Evolutionary conservation across 2,329 filamentous ascomycete species (phyloP), one percentile per base, ranked within the genome.

Genomic region (Lachnellula subtilissima): DNA sequence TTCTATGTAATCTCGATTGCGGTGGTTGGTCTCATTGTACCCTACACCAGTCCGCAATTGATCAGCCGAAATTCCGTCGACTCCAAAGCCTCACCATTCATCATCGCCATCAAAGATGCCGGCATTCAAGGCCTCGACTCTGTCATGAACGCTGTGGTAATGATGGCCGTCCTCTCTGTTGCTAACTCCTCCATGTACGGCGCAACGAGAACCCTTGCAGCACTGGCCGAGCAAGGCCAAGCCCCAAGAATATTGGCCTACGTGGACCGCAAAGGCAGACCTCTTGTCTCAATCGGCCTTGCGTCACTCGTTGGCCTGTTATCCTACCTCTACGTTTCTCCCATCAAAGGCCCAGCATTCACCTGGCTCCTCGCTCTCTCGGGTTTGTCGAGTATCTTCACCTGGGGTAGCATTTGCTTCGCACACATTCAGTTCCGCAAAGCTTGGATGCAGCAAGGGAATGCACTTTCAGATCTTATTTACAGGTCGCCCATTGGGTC

Each of bases 151-250:
- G 86, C 85, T 19, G 91, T 97, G 57, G 96, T 97, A 69, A 84
- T 97, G 70, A 85, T 96, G 57, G 88, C 92, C 28, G 91, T 96
- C 22, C 77, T 97, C 25, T 95, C 90, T 1, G 92, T 97, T 58
- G 91, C 91, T 56, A 97, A 96, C 74, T 93, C 90, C 15, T 87
- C 91, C 62, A 88, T 97, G 61, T 97, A 95, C 46, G 93, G 91
- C 46, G 91, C 90, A 35, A 94, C 90, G 0, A 86, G 93, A 62
- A 97, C 92, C 1, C 83, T 97, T 8, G 89, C 91, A 36, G 92
- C 92, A 2, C 82, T 97, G 1, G 92, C 91, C 37, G 91, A 96
- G 70, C 91, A 95, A 73, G 82, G 85, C 55, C 91, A 95, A 70
- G 91, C 90, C 0, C 91, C 92, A 5, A 79, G 76, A 58, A 77